Evolutionary conservation across 2,329 filamentous ascomycete genomes (phyloP).

Genomic region (Fusarium poae): DNA sequence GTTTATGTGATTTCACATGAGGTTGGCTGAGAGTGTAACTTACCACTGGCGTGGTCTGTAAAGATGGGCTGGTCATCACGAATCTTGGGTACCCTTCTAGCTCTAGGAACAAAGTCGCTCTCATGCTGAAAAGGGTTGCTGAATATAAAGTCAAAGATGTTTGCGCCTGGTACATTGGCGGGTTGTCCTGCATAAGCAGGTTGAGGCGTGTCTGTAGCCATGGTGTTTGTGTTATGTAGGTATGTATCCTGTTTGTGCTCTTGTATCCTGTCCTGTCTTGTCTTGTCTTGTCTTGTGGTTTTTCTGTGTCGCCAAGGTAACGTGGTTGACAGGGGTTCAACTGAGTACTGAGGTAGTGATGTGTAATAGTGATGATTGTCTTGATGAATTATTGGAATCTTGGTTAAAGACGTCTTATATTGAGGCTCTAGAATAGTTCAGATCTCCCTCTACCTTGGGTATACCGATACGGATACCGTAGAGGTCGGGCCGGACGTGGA

Average conservation of each 20-base stretch:
- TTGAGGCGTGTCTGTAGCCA: conserved; percentile 31
- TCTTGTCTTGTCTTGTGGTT: background rate
- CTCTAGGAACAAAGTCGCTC: conserved; percentile 48
- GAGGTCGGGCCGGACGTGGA: conserved; percentile 31
- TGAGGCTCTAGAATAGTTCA: conserved; percentile 20
- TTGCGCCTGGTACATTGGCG: conserved; percentile 43
- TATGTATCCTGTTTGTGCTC: background rate
- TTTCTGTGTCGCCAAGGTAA: conserved; percentile 17
- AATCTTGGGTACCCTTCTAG: conserved; percentile 52
- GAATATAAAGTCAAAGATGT: conserved; percentile 56
- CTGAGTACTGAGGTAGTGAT: background rate
- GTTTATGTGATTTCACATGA: background rate
- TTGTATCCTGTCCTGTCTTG: background rate
- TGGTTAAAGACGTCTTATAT: conserved; percentile 23
- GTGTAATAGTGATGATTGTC: background rate
- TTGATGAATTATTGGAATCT: background rate
- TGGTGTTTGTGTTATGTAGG: conserved; percentile 8
- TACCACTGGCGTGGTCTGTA: conserved; percentile 57
- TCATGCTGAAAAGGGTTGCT: conserved; percentile 54
- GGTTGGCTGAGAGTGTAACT: conserved; percentile 25
- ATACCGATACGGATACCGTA: conserved; percentile 7
- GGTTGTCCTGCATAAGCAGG: conserved; percentile 36
- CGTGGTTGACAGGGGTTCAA: conserved; percentile 15
- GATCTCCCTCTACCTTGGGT: conserved; percentile 19
- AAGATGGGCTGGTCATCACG: conserved; percentile 54